Evolutionary conservation across 2,329 filamentous ascomycete genomes (phyloP).

Genomic region (Stemphylium beticola): DNA sequence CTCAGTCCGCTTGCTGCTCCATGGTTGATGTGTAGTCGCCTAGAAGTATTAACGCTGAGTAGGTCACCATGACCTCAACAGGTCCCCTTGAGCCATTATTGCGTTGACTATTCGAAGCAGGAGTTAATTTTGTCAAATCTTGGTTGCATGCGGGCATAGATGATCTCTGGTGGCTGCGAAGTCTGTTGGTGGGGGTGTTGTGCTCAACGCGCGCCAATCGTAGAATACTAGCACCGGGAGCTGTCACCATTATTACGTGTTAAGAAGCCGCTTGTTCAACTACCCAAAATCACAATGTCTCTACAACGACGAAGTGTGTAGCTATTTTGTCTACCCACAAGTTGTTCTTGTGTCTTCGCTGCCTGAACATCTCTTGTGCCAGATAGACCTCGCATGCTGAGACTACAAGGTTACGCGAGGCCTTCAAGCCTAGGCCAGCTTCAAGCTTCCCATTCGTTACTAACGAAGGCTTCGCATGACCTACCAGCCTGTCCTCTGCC

Average conservation of each 20-base stretch:
- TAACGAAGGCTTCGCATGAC: conserved; percentile 2
- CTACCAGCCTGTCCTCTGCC: conserved; percentile 8
- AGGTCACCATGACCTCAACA: not conserved
- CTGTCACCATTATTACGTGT: no score
- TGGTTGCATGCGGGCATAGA: no score
- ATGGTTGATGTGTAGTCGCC: not conserved
- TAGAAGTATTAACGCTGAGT: not conserved
- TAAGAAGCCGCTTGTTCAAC: no score
- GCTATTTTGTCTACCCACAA: not conserved
- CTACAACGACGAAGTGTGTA: no score
- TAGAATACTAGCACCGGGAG: no score
- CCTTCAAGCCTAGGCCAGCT: not conserved
- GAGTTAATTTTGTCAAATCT: no score
- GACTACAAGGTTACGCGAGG: conserved; percentile 10
- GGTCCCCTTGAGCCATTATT: not conserved
- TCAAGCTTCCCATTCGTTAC: not conserved
- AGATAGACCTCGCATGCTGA: conserved; percentile 3
- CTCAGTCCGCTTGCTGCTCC: not conserved
- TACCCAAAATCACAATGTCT: no score
- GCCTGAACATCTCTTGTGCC: conserved; percentile 7
- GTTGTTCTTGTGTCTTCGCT: not conserved
- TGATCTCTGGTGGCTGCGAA: no score
- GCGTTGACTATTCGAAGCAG: no score
- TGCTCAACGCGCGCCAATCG: no score
- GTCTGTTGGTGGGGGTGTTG: no score